Conservation (phyloP, 495 filamentous ascomycete genomes). For the Penicillium cataractarum region DNA sequence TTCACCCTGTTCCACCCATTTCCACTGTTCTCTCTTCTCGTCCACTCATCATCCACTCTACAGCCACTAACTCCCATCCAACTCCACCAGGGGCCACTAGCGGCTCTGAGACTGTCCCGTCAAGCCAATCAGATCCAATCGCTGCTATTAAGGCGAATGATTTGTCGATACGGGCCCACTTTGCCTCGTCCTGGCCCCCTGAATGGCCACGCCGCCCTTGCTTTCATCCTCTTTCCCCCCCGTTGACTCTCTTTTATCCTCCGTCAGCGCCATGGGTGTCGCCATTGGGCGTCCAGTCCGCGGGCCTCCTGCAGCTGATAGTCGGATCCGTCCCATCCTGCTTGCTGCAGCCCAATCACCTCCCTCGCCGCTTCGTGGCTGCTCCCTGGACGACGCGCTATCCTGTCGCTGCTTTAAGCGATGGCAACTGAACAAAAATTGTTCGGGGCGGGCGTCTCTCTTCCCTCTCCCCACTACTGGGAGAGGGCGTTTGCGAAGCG, state of each 20-base stretch:
- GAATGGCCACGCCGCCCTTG: slow-evolving; percentile 37
- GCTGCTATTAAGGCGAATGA: neutral
- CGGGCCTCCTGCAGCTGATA: slow-evolving; percentile 40
- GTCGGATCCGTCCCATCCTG: slow-evolving; percentile 20
- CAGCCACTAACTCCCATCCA: neutral
- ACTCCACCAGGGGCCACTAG: slow-evolving; percentile 19
- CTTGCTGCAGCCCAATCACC: slow-evolving; percentile 38
- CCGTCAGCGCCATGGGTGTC: slow-evolving; percentile 38
- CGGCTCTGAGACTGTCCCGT: slow-evolving; percentile 26
- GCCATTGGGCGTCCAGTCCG: slow-evolving; percentile 37
- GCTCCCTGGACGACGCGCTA: slow-evolving; percentile 40
- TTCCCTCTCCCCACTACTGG: slow-evolving; percentile 28
- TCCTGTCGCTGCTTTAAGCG: slow-evolving; percentile 46
- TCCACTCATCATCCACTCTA: slow-evolving; percentile 1
- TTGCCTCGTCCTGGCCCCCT: slow-evolving; percentile 10
- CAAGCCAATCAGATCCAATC: slow-evolving; percentile 15
- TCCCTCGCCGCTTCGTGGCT: slow-evolving; percentile 27
- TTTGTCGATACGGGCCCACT: slow-evolving; percentile 23
- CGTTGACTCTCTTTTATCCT: slow-evolving; percentile 31
- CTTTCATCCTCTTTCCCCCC: slow-evolving; percentile 11
- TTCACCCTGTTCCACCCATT: slow-evolving; percentile 21
- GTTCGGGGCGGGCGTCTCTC: slow-evolving; percentile 29
- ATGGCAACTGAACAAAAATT: slow-evolving; percentile 49
- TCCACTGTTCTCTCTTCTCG: slow-evolving; percentile 37
- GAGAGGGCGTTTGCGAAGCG: slow-evolving; percentile 9